phyloP scores from a whole-genome alignment of 768 basidiomycete species.

The Xerocomus spinulosus region DNA sequence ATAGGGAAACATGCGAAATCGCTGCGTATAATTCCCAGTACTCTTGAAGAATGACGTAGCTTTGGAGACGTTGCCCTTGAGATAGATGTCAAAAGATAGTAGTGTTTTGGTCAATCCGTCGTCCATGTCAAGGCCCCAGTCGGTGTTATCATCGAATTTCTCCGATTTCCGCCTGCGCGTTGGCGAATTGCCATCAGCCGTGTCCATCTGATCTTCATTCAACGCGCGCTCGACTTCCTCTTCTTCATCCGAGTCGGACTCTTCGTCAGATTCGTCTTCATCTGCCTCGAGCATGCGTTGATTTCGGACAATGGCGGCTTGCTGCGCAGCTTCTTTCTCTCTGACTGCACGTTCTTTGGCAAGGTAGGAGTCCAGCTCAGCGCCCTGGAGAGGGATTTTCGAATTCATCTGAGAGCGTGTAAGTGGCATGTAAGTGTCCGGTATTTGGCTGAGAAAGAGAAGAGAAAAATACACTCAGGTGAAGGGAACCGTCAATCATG shows the following conservation, averaged over 20 bases:
- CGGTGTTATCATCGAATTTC: slow-evolving; percentile 48
- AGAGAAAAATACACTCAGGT: slow-evolving; percentile 57
- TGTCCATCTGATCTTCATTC: slow-evolving; percentile 47
- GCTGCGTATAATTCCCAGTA: slow-evolving; percentile 60
- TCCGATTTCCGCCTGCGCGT: slow-evolving; percentile 41
- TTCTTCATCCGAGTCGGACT: slow-evolving; percentile 64
- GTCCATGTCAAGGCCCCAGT: slow-evolving; percentile 73
- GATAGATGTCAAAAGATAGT: slow-evolving; percentile 91
- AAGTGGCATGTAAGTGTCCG: slow-evolving; percentile 5
- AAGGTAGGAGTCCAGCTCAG: slow-evolving; percentile 78
- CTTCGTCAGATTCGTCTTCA: slow-evolving; percentile 75
- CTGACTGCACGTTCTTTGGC: slow-evolving; percentile 69
- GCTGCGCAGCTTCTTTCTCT: slow-evolving; percentile 82
- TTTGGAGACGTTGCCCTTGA: slow-evolving; percentile 93
- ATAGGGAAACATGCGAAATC: slow-evolving; percentile 97
- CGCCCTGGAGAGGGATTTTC: slow-evolving; percentile 85
- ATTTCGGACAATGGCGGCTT: slow-evolving; percentile 76
- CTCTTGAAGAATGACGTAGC: slow-evolving; percentile 85
- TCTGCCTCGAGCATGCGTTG: slow-evolving; percentile 93
- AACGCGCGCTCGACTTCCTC: slow-evolving; percentile 54
- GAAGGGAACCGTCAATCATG: slow-evolving; percentile 70
- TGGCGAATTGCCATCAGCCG: slow-evolving; percentile 30
- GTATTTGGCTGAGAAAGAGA: background rate
- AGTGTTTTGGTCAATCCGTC: slow-evolving; percentile 69
- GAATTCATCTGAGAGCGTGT: slow-evolving; percentile 60